Evolutionary conservation across 202 grass and related monocot species (phyloP).

Genomic region (Carex arenaria): DNA sequence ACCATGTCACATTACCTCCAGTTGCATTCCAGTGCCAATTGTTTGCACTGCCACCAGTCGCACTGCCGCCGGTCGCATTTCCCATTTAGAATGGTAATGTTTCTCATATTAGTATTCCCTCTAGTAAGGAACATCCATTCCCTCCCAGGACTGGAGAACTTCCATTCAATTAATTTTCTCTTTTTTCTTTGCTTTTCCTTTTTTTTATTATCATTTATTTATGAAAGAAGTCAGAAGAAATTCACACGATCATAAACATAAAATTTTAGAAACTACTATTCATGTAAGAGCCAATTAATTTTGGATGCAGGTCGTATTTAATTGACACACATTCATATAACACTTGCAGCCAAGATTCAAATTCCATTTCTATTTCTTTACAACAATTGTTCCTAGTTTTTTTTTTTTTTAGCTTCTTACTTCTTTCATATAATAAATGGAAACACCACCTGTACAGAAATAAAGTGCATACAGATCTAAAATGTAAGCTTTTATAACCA

Average conservation of each 20-base stretch:
- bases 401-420: background rate
- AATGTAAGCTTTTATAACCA: background rate
- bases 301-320: background rate
- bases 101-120: too few species aligned
- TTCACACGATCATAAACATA: background rate
- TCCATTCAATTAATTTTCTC: background rate
- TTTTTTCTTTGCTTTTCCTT: background rate
- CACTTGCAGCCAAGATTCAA: background rate
- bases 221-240: background rate
- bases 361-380: background rate
- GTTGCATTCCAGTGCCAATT: too few species aligned
- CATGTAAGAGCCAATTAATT: background rate
- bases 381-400: background rate
- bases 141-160: too few species aligned
- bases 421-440: background rate
- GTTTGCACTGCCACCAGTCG: too few species aligned
- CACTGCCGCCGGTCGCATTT: too few species aligned
- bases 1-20: too few species aligned
- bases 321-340: background rate
- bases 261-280: too few species aligned
- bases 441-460: conserved; percentile 20
- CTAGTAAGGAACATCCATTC: too few species aligned
- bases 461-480: conserved; percentile 11
- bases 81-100: too few species aligned
- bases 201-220: too few species aligned